phyloP scores from a whole-genome alignment of 148 eudicot genomes.

The Amaranthus palmeri region DNA sequence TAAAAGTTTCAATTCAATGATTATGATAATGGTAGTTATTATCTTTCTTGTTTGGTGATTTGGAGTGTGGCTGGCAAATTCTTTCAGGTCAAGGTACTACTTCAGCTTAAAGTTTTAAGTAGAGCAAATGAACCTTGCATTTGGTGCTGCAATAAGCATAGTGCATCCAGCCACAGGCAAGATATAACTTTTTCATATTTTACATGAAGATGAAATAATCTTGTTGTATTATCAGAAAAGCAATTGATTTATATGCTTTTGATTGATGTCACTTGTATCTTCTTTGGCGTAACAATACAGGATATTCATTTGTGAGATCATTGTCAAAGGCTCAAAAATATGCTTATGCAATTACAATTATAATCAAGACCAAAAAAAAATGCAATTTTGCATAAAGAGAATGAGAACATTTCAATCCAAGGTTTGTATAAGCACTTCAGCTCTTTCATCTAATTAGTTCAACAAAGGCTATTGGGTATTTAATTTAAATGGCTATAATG shows the following conservation, averaged over 20 bases:
- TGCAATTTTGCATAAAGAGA: constrained; percentile 32
- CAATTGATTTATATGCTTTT: constrained; percentile 1
- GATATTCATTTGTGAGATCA: constrained; percentile 92
- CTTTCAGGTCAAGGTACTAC: too few relatives aligned
- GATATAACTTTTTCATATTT: constrained; percentile 5
- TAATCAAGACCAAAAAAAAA: constrained; percentile 48
- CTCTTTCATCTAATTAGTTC: background rate
- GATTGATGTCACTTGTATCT: constrained; percentile 3
- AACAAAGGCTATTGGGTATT: background rate
- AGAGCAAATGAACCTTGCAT: constrained; percentile 92
- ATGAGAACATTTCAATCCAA: constrained; percentile 70
- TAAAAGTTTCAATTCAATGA: too few relatives aligned
- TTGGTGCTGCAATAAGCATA: constrained; percentile 99
- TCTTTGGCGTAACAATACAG: constrained; percentile 35
- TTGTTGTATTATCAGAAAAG: constrained; percentile 2
- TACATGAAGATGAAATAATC: background rate
- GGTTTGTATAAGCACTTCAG: constrained; percentile 36
- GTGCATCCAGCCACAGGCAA: constrained; percentile 98
- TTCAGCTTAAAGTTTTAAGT: too few relatives aligned
- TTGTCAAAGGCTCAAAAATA: constrained; percentile 92
- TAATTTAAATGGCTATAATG: background rate
- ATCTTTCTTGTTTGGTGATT: too few relatives aligned
- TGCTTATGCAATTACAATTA: constrained; percentile 75
- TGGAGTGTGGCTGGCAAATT: too few relatives aligned
- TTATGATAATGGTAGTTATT: too few relatives aligned